Conservation (phyloP, 306 rosid genomes). For the Sicyos edulis region DNA sequence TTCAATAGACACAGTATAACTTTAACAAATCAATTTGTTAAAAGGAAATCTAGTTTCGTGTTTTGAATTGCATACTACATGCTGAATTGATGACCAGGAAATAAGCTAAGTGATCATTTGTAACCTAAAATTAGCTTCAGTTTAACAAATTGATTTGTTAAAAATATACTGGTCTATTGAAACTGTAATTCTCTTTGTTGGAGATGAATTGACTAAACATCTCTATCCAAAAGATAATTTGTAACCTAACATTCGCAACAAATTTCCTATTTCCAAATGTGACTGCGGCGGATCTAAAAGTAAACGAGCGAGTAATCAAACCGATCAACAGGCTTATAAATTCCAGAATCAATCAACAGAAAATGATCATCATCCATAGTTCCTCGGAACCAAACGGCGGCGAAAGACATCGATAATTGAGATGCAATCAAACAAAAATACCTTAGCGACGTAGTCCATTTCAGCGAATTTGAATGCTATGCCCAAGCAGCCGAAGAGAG, state of each 20-base stretch:
- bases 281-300: neutral
- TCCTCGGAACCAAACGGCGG: neutral
- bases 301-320: slow-evolving; percentile 6
- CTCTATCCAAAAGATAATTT: too few species aligned
- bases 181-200: too few species aligned
- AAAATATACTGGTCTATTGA: too few species aligned
- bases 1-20: too few species aligned
- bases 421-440: slow-evolving; percentile 10
- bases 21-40: neutral
- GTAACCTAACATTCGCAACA: too few species aligned
- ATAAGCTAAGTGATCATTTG: too few species aligned
- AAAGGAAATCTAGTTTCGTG: too few species aligned
- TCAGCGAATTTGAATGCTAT: slow-evolving; percentile 96
- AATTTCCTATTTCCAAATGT: slow-evolving; percentile 1
- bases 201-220: too few species aligned
- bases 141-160: too few species aligned
- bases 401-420: neutral
- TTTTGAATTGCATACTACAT: too few species aligned
- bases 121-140: too few species aligned
- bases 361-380: neutral
- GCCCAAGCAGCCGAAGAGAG: slow-evolving; percentile 82
- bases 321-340: neutral
- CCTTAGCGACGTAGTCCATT: slow-evolving; percentile 81
- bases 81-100: too few species aligned
- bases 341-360: neutral